Percentiles rank a stretch among this genome's conserved stretches.
Evolutionary conservation across 2,329 filamentous ascomycete species (phyloP).

Genomic region (Akanthomyces lecanii): DNA sequence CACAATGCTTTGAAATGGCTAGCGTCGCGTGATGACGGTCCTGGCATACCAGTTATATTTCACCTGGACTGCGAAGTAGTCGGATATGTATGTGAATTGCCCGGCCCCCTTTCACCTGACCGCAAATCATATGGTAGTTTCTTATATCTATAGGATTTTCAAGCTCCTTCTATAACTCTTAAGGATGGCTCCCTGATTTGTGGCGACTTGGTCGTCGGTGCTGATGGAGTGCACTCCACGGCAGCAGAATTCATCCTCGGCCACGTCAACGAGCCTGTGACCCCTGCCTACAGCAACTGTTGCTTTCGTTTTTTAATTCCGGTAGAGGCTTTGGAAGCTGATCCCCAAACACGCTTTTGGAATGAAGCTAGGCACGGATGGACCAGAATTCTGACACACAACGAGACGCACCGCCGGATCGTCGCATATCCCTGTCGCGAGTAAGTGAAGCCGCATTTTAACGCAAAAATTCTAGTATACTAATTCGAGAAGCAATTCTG

Average conservation of each 20-base stretch:
- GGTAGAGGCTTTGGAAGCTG: constrained; percentile 25
- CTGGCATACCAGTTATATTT: constrained; percentile 24
- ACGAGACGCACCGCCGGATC: constrained; percentile 24
- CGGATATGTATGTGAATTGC: background rate
- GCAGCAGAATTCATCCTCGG: constrained; percentile 28
- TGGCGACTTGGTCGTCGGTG: constrained; percentile 34
- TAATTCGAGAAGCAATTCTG: constrained; percentile 24
- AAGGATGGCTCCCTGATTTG: background rate
- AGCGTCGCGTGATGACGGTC: constrained; percentile 27
- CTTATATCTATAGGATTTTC: background rate
- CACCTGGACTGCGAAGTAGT: constrained; percentile 25
- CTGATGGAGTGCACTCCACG: constrained; percentile 41
- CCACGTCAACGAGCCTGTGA: constrained; percentile 25
- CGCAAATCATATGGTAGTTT: background rate
- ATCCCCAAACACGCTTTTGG: constrained; percentile 30
- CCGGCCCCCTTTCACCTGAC: background rate
- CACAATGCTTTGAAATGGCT: constrained; percentile 33
- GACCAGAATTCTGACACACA: constrained; percentile 23
- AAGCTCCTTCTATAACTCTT: background rate
- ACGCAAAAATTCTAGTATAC: background rate
- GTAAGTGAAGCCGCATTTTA: constrained; percentile 19
- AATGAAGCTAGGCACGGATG: constrained; percentile 26
- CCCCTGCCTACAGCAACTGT: constrained; percentile 27
- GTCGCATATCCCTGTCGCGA: constrained; percentile 32
- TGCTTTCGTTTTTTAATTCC: constrained; percentile 36